phyloP scores from a whole-genome alignment of 2,329 filamentous ascomycete genomes.

The Didymella segeticola region DNA sequence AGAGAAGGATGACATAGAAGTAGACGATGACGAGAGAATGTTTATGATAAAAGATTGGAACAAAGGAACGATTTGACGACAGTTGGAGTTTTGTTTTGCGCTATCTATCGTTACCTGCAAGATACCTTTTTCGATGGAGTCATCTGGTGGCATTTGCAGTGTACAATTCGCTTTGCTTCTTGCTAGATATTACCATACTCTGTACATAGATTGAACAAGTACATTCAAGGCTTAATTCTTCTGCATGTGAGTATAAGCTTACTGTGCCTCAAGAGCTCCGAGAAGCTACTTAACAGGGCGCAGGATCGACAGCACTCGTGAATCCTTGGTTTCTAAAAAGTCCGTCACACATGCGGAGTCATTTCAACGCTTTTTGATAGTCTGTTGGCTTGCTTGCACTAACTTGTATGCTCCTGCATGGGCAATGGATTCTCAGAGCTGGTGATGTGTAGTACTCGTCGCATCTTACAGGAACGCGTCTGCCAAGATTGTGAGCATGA shows the following conservation, averaged over 20 bases:
- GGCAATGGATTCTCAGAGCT: no score
- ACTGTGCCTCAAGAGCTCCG: no score
- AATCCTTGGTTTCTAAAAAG: no score
- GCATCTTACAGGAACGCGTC: background rate
- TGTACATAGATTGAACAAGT: conserved; percentile 17
- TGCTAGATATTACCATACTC: conserved; percentile 11
- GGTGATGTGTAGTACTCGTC: no score
- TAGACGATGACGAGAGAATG: conserved; percentile 13
- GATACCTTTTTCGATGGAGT: conserved; percentile 48
- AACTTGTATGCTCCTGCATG: background rate
- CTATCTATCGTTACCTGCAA: conserved; percentile 41
- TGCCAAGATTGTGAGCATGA: conserved; percentile 12
- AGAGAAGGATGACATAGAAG: background rate
- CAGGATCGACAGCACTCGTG: no score
- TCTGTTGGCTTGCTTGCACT: background rate
- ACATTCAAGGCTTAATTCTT: background rate
- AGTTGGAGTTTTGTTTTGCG: conserved; percentile 21
- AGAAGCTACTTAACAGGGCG: no score
- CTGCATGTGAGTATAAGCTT: no score
- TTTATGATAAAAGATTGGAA: conserved; percentile 17
- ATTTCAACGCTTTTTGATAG: no score
- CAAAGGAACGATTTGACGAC: conserved; percentile 18
- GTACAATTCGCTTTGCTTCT: conserved; percentile 27
- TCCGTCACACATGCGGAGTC: no score
- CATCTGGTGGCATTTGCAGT: conserved; percentile 42